These are phyloP conservation scores for Starmera quercuum DNA, from an alignment of 805 yeast species.

Conservation along the genomic window DNA sequence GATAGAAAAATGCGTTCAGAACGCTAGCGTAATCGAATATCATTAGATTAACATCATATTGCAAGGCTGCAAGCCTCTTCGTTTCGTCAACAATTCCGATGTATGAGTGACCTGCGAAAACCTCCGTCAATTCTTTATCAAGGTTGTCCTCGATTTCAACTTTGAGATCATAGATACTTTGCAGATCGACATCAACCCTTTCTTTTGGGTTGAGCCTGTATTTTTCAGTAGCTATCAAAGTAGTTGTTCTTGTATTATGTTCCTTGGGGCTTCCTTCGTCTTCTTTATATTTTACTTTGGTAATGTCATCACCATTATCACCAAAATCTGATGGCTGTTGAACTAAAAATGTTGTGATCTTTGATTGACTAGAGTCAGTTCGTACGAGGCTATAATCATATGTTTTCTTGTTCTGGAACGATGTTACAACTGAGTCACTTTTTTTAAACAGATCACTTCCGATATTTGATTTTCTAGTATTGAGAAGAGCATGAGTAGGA, in stretches of 20 bases:
- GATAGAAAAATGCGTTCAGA: slow-evolving; percentile 68
- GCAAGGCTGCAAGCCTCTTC: slow-evolving; percentile 73
- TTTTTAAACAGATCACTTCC: slow-evolving; percentile 5
- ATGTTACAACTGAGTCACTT: not conserved
- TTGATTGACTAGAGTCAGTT: slow-evolving; percentile 60
- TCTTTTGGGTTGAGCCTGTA: slow-evolving; percentile 12
- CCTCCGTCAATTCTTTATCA: slow-evolving; percentile 50
- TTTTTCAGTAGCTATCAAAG: not conserved
- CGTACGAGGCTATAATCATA: slow-evolving; percentile 65
- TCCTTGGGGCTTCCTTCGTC: slow-evolving; percentile 3
- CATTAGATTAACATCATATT: slow-evolving; percentile 69
- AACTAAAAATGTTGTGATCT: slow-evolving; percentile 31
- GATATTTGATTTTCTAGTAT: slow-evolving; percentile 16
- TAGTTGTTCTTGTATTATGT: not conserved
- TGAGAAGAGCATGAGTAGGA: slow-evolving; percentile 50
- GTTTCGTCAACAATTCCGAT: slow-evolving; percentile 77
- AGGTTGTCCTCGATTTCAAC: slow-evolving; percentile 37
- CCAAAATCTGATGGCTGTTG: not conserved
- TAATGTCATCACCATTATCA: not conserved
- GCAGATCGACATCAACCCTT: slow-evolving; percentile 38
- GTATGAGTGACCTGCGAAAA: slow-evolving; percentile 62
- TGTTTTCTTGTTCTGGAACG: slow-evolving; percentile 17
- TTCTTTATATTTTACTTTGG: slow-evolving; percentile 3
- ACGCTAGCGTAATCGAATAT: slow-evolving; percentile 75
- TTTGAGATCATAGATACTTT: slow-evolving; percentile 53